Percentiles rank a stretch among this genome's conserved stretches.
phyloP scores from a whole-genome alignment of 2,329 filamentous ascomycete species.

The Acrocalymma vagum region DNA sequence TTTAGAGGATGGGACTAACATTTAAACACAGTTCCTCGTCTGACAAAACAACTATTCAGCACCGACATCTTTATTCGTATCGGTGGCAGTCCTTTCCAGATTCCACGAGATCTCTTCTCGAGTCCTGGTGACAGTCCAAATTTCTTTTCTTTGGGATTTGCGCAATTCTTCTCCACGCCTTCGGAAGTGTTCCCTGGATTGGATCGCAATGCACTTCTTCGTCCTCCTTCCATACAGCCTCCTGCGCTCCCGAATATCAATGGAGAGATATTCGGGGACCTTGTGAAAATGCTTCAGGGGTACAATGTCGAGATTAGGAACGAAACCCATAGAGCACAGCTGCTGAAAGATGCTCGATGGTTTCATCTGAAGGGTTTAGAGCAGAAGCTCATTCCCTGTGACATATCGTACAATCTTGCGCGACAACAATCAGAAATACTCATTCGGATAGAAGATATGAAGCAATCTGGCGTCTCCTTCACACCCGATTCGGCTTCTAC shows the following conservation, averaged over 20 bases:
- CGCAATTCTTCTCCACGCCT: slow-evolving; percentile 83
- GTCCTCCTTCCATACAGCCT: slow-evolving; percentile 85
- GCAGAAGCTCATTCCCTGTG: slow-evolving; percentile 82
- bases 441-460: slow-evolving; percentile 84
- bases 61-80: slow-evolving; percentile 93
- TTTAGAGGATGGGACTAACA: slow-evolving; percentile 16
- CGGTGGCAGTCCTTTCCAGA: slow-evolving; percentile 85
- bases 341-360: slow-evolving; percentile 88
- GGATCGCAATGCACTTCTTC: slow-evolving; percentile 77
- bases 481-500: slow-evolving; percentile 55
- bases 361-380: slow-evolving; percentile 93
- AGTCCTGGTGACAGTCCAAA: slow-evolving; percentile 91
- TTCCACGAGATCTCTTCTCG: slow-evolving; percentile 86
- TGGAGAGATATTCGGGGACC: slow-evolving; percentile 83
- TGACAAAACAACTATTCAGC: slow-evolving; percentile 90
- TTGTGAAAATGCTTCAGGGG: slow-evolving; percentile 82
- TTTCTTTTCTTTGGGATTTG: slow-evolving; percentile 92
- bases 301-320: slow-evolving; percentile 81
- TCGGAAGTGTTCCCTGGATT: slow-evolving; percentile 87
- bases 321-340: slow-evolving; percentile 77
- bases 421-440: slow-evolving; percentile 77
- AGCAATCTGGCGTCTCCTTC: slow-evolving; percentile 82
- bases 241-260: slow-evolving; percentile 82
- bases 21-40: slow-evolving; percentile 73
- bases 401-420: slow-evolving; percentile 77